Percentiles rank a stretch among this genome's conserved stretches.
Evolutionary conservation across 306 rosid genomes (phyloP).

Genomic region (Cyclanthera cordifolia): DNA sequence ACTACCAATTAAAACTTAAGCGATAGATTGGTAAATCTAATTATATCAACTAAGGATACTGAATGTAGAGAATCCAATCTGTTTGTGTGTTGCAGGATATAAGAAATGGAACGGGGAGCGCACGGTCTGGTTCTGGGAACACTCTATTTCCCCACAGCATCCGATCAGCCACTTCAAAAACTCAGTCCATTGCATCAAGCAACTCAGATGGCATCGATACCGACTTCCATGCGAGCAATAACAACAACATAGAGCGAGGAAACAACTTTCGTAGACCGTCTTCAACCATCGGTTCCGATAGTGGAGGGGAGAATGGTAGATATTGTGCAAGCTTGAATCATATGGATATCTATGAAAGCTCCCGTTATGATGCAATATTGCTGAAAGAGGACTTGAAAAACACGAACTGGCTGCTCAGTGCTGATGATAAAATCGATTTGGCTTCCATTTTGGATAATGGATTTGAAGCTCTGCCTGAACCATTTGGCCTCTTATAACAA

Average conservation of each 20-base stretch:
- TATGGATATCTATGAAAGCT: conserved; percentile 75
- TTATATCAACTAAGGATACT: no score
- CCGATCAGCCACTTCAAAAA: conserved; percentile 42
- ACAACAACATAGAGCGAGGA: conserved; percentile 30
- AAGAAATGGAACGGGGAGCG: conserved; percentile 56
- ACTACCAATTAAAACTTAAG: no score
- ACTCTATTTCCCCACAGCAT: conserved; percentile 89
- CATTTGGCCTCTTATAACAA: conserved; percentile 69
- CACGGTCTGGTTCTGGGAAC: conserved; percentile 62
- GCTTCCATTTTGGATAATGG: conserved; percentile 75
- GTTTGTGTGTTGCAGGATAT: conserved; percentile 49
- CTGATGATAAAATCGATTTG: conserved; percentile 59
- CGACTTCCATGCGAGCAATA: conserved; percentile 26
- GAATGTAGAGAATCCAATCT: conserved; percentile 6
- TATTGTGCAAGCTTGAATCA: conserved; percentile 52
- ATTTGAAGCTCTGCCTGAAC: conserved; percentile 85
- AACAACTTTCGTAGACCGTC: conserved; percentile 22
- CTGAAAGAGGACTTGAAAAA: conserved; percentile 85
- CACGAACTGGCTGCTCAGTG: conserved; percentile 77
- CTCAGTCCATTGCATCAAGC: conserved; percentile 38
- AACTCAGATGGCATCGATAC: conserved; percentile 32
- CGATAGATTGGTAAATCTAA: no score
- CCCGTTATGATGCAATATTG: conserved; percentile 78
- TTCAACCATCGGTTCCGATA: conserved; percentile 33
- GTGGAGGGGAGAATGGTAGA: conserved; percentile 27